Conservation (phyloP, 2,329 filamentous ascomycete species). For the Nothophaeocryptopus gaeumannii region DNA sequence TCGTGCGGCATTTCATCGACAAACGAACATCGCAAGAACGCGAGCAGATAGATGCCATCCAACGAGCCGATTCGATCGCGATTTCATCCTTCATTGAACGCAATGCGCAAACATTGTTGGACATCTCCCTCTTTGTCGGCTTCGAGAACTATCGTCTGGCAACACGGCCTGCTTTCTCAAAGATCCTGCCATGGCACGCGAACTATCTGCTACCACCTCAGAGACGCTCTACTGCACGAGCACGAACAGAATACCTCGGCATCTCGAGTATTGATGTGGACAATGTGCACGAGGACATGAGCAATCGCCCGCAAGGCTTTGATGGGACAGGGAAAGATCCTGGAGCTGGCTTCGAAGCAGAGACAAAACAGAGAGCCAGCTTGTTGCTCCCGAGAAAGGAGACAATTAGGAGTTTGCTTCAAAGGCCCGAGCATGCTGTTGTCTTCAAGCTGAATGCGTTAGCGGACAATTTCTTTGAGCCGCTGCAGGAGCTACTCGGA, state of each 20-base stretch:
- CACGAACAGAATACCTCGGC: conserved; percentile 58
- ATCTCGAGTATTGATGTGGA: conserved; percentile 47
- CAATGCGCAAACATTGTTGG: conserved; percentile 73
- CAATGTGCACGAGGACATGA: conserved; percentile 39
- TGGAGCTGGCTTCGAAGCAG: conserved; percentile 28
- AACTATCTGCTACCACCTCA: conserved; percentile 81
- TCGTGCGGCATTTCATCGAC: conserved; percentile 55
- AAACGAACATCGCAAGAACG: conserved; percentile 18
- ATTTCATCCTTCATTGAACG: conserved; percentile 58
- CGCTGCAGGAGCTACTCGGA: conserved; percentile 63
- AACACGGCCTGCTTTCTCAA: conserved; percentile 77
- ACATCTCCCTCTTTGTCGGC: conserved; percentile 86
- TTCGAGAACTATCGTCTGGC: conserved; percentile 77
- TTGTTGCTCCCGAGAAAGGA: conserved; percentile 56
- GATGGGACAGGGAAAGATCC: conserved; percentile 32
- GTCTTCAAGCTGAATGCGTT: conserved; percentile 75
- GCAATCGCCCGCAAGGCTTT: conserved; percentile 30
- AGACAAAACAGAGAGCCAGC: conserved; percentile 41
- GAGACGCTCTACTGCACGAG: conserved; percentile 67
- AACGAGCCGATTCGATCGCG: conserved; percentile 42
- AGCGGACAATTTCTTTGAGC: conserved; percentile 67
- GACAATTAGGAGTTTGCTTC: conserved; percentile 61
- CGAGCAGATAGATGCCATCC: neutral
- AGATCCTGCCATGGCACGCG: conserved; percentile 77
- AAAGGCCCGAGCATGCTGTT: conserved; percentile 65